Evolutionary conservation across 2,329 filamentous ascomycete genomes (phyloP).

Genomic region (Coniochaeta hoffmannii): DNA sequence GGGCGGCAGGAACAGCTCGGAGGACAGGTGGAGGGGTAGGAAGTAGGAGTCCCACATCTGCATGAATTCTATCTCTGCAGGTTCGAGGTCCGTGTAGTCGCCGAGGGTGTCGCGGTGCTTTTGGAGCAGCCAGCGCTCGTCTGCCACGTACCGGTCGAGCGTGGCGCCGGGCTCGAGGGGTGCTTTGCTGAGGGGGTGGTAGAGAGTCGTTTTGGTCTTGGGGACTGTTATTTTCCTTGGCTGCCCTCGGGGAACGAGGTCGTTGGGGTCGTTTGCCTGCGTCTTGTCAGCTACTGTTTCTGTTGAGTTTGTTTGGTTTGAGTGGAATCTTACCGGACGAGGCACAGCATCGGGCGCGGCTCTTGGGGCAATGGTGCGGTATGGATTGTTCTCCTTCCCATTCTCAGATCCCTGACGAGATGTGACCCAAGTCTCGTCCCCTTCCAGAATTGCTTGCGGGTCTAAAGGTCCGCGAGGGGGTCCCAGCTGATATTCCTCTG

Average conservation of each 20-base stretch:
- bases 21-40: conserved; percentile 41
- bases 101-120: conserved; percentile 51
- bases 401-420: conserved; percentile 33
- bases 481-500: conserved; percentile 34
- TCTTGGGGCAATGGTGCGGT: conserved; percentile 11
- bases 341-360: not conserved
- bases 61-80: conserved; percentile 50
- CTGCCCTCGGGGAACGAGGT: not conserved
- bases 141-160: conserved; percentile 34
- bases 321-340: too few species aligned
- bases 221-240: conserved; percentile 4
- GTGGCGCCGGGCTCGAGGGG: conserved; percentile 39
- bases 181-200: conserved; percentile 48
- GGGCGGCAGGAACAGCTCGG: conserved; percentile 42
- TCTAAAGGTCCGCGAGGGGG: conserved; percentile 35
- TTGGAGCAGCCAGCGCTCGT: conserved; percentile 48
- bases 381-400: conserved; percentile 12
- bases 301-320: not conserved
- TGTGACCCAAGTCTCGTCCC: conserved; percentile 38
- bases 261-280: conserved; percentile 4
- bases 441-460: conserved; percentile 33
- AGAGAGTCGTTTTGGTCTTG: conserved; percentile 32
- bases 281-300: not conserved
- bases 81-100: conserved; percentile 48
- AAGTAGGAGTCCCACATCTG: conserved; percentile 51